Percentiles rank a stretch among this genome's conserved stretches.
These are phyloP conservation scores for Oryza meridionalis DNA, from an alignment of 176 grass and related monocot genomes.

Conservation along the genomic window DNA sequence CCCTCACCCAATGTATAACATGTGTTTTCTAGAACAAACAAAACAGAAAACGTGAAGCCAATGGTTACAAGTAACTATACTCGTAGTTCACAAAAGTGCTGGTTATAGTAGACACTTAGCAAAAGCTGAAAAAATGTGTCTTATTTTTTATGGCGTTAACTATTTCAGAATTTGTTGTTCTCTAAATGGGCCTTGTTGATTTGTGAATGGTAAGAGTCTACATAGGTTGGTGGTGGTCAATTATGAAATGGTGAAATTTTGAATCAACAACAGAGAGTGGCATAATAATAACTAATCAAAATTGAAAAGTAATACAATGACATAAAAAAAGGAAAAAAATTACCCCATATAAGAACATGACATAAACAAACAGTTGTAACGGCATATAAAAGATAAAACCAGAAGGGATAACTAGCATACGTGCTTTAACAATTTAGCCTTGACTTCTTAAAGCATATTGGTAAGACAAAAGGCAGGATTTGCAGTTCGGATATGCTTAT, in stretches of 20 bases:
- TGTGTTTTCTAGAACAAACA: conserved; percentile 69
- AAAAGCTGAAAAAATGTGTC: neutral
- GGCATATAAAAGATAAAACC: neutral
- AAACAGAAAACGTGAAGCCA: conserved; percentile 4
- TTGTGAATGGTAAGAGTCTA: neutral
- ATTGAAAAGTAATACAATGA: neutral
- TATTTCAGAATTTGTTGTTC: neutral
- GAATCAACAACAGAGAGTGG: neutral
- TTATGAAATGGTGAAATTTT: neutral
- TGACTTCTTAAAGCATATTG: neutral
- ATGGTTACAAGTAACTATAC: neutral
- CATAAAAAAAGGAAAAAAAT: neutral
- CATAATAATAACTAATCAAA: neutral
- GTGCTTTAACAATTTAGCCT: neutral
- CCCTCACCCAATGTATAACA: conserved; percentile 85
- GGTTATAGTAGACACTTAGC: neutral
- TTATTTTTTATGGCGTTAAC: neutral
- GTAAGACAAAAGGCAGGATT: neutral
- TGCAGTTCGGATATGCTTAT: neutral
- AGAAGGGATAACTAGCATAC: neutral
- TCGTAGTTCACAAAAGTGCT: neutral
- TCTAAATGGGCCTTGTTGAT: neutral
- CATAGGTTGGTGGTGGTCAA: neutral
- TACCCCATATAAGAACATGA: neutral
- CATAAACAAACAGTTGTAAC: neutral